Evolutionary conservation across 495 filamentous ascomycete species (phyloP), one percentile per base, ranked within the genome.

Genomic region (Symbiotaphrina buchneri): DNA sequence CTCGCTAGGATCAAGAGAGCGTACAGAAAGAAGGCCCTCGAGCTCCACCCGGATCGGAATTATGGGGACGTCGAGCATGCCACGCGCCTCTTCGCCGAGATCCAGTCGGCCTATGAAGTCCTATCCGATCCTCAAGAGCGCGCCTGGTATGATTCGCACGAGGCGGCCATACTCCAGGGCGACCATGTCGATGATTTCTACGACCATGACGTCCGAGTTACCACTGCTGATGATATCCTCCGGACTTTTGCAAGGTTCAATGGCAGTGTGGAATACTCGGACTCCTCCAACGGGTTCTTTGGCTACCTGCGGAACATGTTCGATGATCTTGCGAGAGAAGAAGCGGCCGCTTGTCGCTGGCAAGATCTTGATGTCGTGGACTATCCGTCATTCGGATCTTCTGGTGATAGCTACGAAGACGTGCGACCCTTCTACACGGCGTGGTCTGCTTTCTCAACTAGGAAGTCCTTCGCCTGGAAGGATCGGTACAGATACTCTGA

Each of bases 61-160:
- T 79, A 71, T 49, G 77, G 75, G 36, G 72, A 92, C 45, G 69
- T 69, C 31, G 81, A 87, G 38, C 67, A 69, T 37, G 67, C 85
- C 5, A 97, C 87, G 0, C 58, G 53, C 36, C 68, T 71, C 13
- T 99, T 99, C 47, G 82, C 84, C 27, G 82, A 87, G 41, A 63
- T 95, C 16, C 84, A 93, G 47, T 62, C 81, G 6, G 87, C 87
- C 22, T 92, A 95, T 49, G 83, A 95, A 46, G 68, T 95, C 14
- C 71, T 99, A 2, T 90, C 83, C 10, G 90, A 99, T 47, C 70
- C 80, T 5, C 84, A 95, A 47, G 87, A 99, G 47, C 70, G 90
- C 28, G 74, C 84, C 6, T 95, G 87, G 87, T 99, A 99, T 49
- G 85, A 99, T 44, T 77, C 81, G 15, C 87, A 99, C 43, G 74